Evolutionary conservation across 192 early-diverging fungal species (phyloP), one percentile per base, ranked within the genome.

Genomic region (Coemansia sp.): DNA sequence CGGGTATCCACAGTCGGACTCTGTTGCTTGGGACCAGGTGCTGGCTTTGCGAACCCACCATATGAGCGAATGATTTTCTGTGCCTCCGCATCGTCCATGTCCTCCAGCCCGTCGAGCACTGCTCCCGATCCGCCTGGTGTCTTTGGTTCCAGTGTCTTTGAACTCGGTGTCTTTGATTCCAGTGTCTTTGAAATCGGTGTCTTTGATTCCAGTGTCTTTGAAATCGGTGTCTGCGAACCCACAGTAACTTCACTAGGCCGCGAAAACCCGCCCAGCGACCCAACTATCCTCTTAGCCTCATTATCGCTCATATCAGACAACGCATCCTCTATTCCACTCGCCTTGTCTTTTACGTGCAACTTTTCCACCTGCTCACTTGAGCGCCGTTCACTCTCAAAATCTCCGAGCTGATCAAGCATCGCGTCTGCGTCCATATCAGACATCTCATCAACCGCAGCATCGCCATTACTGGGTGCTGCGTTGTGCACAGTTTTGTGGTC

Each of bases 51-150:
- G 43, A 77, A 77, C 43, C 74, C 74, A 22, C 74, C 74, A 37
- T 59, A 47, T 11, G 52, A 18, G 1, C 49, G 48, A 14, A 77
- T 27, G 29, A 77, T 64, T n/a, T 16, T 23, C 23, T 47, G 47
- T n/a, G 62, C 74, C 35, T 77, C 74, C 20, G 19, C 39, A 27
- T 62, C 65, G 18, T 52, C 66, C 72, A 74, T 74, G 20, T 74
- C 72, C 10, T 54, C n/a, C 24, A 74, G 19, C 43, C 57, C 66
- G 7, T 50, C 59, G 23, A 45, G 39, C 23, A 16, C 22, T 1
- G 57, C 12, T 4, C 2, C 12, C 2, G 57, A 11, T 24, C 41
- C 41, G 20, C 23, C 22, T 4, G n/a, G 22, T 3, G 41, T 16
- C 32, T 35, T 35, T 35, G 32, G 32, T 9, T 35, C 32, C 41